Evolutionary conservation across 176 grass and related monocot genomes (phyloP).

Genomic region (Oryza punctata): DNA sequence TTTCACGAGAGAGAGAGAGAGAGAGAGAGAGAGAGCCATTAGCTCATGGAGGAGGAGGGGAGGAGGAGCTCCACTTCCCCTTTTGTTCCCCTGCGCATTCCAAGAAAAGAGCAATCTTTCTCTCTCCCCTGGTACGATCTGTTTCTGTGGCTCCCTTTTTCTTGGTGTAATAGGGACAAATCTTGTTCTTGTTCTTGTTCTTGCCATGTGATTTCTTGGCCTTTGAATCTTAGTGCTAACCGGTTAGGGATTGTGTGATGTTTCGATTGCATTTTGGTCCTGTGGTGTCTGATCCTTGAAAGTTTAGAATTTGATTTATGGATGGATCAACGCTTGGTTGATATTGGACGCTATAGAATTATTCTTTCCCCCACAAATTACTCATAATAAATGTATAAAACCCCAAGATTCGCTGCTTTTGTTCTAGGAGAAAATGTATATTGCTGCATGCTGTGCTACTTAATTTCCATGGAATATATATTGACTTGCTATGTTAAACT

Average conservation of each 20-base stretch:
- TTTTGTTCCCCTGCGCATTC: neutral
- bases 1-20: neutral
- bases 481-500: neutral
- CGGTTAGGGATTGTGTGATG: neutral
- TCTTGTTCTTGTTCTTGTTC: neutral
- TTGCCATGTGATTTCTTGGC: neutral
- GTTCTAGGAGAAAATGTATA: neutral
- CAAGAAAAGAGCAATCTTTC: neutral
- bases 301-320: neutral
- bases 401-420: neutral
- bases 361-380: neutral
- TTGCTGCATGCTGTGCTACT: neutral
- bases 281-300: neutral
- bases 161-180: neutral
- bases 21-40: constrained; percentile 25
- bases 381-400: neutral
- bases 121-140: constrained; percentile 32
- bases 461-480: neutral
- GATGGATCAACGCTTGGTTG: neutral
- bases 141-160: neutral
- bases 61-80: constrained; percentile 30
- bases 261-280: constrained; percentile 14
- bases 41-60: constrained; percentile 36
- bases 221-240: neutral
- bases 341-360: neutral